Evolutionary conservation across 352 stramenopile genomes (phyloP).

Genomic region (Phytophthora hybrid): DNA sequence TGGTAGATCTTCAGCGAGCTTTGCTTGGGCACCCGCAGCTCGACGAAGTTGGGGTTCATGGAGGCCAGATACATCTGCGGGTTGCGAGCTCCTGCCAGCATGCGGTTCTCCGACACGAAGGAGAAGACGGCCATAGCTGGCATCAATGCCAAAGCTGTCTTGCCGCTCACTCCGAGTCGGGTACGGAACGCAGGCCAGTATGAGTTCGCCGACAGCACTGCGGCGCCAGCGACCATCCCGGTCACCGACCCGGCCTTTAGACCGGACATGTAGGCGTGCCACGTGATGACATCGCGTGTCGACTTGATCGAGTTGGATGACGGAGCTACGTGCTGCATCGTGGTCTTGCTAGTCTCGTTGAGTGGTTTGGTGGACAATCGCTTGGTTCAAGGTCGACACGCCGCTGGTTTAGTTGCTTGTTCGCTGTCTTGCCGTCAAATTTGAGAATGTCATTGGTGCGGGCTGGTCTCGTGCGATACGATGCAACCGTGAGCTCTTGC

Average conservation of each 20-base stretch:
- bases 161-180: constrained; percentile 66
- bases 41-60: constrained; percentile 45
- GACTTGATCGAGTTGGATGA: constrained; percentile 13
- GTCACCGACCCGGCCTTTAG: constrained; percentile 54
- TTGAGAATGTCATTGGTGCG: constrained; percentile 7
- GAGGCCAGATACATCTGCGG: constrained; percentile 66
- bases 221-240: constrained; percentile 30
- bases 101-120: constrained; percentile 57
- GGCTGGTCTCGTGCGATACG: neutral
- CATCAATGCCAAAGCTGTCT: constrained; percentile 66
- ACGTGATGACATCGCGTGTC: constrained; percentile 43
- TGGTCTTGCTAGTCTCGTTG: neutral
- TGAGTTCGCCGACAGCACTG: constrained; percentile 52
- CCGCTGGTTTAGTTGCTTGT: neutral
- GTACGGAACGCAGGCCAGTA: constrained; percentile 66
- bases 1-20: constrained; percentile 54
- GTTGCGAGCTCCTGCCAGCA: constrained; percentile 63
- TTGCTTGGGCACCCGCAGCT: constrained; percentile 38
- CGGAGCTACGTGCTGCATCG: constrained; percentile 11
- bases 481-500: neutral
- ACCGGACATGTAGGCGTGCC: constrained; percentile 43
- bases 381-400: neutral
- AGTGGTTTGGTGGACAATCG: neutral
- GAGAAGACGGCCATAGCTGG: constrained; percentile 60
- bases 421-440: constrained; percentile 7